Base-by-base conservation (phyloP, 306 rosid genomes). In the Cajanus cajan region DNA sequence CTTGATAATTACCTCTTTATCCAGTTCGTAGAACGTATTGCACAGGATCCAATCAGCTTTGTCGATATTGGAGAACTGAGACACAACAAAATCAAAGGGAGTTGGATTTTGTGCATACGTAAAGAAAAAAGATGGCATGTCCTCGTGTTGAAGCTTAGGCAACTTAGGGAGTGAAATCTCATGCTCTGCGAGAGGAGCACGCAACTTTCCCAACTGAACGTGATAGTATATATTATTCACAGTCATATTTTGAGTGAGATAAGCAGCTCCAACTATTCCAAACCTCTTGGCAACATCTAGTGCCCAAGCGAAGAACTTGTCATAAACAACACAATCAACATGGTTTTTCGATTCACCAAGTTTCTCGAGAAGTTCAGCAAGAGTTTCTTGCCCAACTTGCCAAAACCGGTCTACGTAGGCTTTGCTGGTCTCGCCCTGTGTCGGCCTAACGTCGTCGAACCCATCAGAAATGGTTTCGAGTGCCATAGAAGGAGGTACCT, bases 381-480 rank as follows among this genome's bases (percentile, higher is more conserved):
- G 43, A 15, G 66, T 61, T 7, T 12, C 4, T 9, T 78, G 57
- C 21, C 91, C 89, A 4, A 70, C 74, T 70, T 7, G 16, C 47
- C 59, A 10, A 43, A 83, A 88, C 0, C 50, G 25, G 7, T 57
- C 33, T 0, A 68, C 5, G 33, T 83, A 85, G 63, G 11, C 62
- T 4, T 25, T 24, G 0, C 0, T 0, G 39, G 41, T 40, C 5
- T 8, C 62, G 0, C 81, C 78, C 1, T 16, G 44, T 1, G 0
- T 48, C 0, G 4, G 0, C 14, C 84, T 45, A 0, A 40, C 81
- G 4, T 47, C 15, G 55, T 87, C 85, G 19, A 71, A 82, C 4
- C 88, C 90, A 50, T 87, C 90, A 4, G 90, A 84, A 33, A 87
- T 82, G 57, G 82, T 66, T 19, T 87, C 88, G 2, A 87, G 4